Evolutionary conservation across 2,329 filamentous ascomycete genomes (phyloP).

Genomic region (Volutella citrinella): DNA sequence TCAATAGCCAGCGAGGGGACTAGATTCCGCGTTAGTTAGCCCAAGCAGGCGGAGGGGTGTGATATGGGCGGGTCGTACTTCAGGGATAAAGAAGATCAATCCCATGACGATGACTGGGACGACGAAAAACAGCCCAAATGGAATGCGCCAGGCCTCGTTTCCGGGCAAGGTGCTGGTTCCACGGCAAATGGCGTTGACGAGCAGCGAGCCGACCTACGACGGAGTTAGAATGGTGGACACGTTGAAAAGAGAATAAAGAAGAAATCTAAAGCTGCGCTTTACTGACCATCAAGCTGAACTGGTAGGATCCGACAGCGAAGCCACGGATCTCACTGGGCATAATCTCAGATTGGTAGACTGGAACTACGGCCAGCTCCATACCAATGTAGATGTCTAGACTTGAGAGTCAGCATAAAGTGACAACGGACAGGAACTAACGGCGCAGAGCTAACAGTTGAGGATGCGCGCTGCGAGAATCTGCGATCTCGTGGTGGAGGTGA

Average conservation of each 20-base stretch:
- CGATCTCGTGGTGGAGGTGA: constrained; percentile 5
- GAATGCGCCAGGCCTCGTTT: constrained; percentile 3
- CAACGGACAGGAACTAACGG: too few species aligned
- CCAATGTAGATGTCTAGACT: constrained; percentile 8
- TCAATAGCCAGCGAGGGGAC: constrained; percentile 16
- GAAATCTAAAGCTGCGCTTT: too few species aligned
- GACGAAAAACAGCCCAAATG: constrained; percentile 5
- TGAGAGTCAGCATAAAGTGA: too few species aligned
- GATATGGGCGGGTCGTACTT: neutral
- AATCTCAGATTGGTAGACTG: constrained; percentile 30
- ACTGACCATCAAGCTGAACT: constrained; percentile 31
- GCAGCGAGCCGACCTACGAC: constrained; percentile 8
- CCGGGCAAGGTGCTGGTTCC: constrained; percentile 2
- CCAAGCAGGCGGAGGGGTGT: too few species aligned
- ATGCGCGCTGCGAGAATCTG: constrained; percentile 12
- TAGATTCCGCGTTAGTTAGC: constrained; percentile 1
- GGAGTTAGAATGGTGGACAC: constrained; percentile 2
- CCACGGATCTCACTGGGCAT: constrained; percentile 17
- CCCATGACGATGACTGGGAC: constrained; percentile 4
- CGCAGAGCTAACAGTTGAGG: constrained; percentile 5
- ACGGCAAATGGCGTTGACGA: constrained; percentile 9
- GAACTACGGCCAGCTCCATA: constrained; percentile 21
- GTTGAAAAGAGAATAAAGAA: too few species aligned
- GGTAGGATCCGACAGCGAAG: constrained; percentile 31
- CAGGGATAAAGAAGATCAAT: constrained; percentile 10